A percentile compares a stretch with the other conserved stretches of the same genome.
Conservation (phyloP, 192 early-diverging fungal genomes). For the Linderina pennispora region DNA sequence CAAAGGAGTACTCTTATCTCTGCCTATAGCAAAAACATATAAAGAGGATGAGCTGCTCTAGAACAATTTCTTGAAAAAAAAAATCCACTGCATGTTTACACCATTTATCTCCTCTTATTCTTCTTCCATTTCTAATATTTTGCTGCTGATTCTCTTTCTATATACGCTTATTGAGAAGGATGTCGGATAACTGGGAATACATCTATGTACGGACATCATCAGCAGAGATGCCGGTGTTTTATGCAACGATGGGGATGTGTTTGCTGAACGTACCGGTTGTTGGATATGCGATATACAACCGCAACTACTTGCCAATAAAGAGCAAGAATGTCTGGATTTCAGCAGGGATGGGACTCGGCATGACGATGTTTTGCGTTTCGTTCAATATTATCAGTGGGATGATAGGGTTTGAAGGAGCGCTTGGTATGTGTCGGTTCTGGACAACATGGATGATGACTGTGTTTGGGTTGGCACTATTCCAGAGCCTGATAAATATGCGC, state of each 20-base stretch:
- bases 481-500: not conserved
- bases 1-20: not conserved
- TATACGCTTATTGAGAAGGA: not conserved
- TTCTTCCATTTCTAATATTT: not conserved
- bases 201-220: not conserved
- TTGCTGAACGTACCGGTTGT: not conserved
- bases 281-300: not conserved
- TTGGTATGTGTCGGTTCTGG: not conserved
- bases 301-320: not conserved
- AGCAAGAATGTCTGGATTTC: not conserved
- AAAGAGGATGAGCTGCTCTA: no score
- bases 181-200: not conserved
- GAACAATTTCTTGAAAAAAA: no score
- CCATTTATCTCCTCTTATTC: not conserved
- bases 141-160: not conserved
- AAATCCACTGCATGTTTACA: no score
- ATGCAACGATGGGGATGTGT: not conserved
- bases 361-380: not conserved
- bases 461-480: not conserved
- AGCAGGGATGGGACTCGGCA: not conserved
- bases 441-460: not conserved
- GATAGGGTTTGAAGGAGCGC: not conserved
- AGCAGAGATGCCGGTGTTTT: not conserved
- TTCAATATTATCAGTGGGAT: not conserved
- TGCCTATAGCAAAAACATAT: no score